Evolutionary conservation across 176 grass and related monocot species (phyloP), one percentile per base, ranked within the genome.

Genomic region (Musa acuminata): DNA sequence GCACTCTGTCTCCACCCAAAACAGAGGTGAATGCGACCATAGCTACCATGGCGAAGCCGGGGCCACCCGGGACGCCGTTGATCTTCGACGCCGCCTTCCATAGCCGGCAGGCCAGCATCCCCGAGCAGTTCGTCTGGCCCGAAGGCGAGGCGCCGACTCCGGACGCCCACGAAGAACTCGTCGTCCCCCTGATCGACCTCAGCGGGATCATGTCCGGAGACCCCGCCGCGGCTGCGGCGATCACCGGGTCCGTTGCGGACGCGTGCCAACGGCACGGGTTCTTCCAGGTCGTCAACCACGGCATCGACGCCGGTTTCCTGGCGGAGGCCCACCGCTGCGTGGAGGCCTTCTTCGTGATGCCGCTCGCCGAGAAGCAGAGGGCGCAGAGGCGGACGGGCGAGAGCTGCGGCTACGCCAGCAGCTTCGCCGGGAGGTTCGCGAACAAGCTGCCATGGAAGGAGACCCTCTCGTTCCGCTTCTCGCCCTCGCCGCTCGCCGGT

Each of bases 401-500:
- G 71, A 86, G 88, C 64, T 95, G 91, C 82, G 96, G 96, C 48
- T 99, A 99, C 85, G 96, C 96, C 0, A 95, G 91, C 85, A 95
- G 96, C 80, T 99, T 99, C 84, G 92, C 91, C 8, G 86, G 88
- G 0, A 85, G 96, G 0, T 99, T 99, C 82, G 81, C 91, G 0
- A 77, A 59, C 69, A 94, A 89, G 83, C 96, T 99, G 1, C 96
- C 96, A 0, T 99, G 96, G 96, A 99, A 99, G 82, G 96, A 99
- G 84, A 99, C 96, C 3, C 85, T 99, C 8, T 99, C 96, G 0
- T 99, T 99, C 27, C 26, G 79, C 0, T 89, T 81, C 88, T 85
- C 74, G 8, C 50, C 76, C 7, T 26, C 72, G 13, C 17, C 80
- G 2, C 19, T 27, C 21, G 29, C 64, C 22, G 29, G 73, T 1